Percentiles rank a stretch among this genome's conserved stretches.
Evolutionary conservation across 164 flowering plant species (phyloP).

Genomic region (Nymphaea thermarum): DNA sequence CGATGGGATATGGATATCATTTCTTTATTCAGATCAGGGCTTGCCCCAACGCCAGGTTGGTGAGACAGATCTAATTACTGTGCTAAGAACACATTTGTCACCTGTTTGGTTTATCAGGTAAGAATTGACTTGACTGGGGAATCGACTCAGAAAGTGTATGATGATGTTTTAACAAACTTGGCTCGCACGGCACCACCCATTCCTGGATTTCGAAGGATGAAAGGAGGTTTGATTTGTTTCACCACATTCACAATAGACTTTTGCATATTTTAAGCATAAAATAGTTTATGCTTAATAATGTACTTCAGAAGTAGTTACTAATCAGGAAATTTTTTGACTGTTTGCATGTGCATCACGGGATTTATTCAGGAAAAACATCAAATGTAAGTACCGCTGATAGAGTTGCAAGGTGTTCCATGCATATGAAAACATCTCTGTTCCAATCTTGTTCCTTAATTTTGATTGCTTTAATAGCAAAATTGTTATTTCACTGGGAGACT

Average conservation of each 20-base stretch:
- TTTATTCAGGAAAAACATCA: slow-evolving; percentile 52
- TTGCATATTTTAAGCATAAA: neutral
- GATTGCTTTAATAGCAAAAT: no score
- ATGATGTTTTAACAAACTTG: slow-evolving; percentile 42
- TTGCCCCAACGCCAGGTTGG: neutral
- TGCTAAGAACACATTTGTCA: neutral
- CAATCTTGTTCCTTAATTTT: no score
- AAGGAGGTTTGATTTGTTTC: slow-evolving; percentile 47
- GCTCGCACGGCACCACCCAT: slow-evolving; percentile 67
- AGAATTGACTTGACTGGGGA: slow-evolving; percentile 57
- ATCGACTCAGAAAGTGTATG: slow-evolving; percentile 49
- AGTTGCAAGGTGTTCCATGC: neutral
- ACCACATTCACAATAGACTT: neutral
- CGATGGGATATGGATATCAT: no score
- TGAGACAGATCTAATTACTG: neutral
- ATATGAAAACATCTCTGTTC: neutral
- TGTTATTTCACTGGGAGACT: no score
- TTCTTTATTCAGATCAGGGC: no score
- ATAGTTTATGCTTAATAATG: neutral
- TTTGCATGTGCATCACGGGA: slow-evolving; percentile 25
- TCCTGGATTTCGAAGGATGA: slow-evolving; percentile 68
- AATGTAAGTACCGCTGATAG: slow-evolving; percentile 32
- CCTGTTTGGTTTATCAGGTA: slow-evolving; percentile 22
- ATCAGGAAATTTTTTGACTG: neutral
- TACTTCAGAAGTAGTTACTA: neutral